A percentile compares a stretch with the other conserved stretches of the same genome.
These are phyloP conservation scores for Zygosaccharomyces pseudobailii DNA, from an alignment of 1,139 yeast genomes.

Conservation along the genomic window DNA sequence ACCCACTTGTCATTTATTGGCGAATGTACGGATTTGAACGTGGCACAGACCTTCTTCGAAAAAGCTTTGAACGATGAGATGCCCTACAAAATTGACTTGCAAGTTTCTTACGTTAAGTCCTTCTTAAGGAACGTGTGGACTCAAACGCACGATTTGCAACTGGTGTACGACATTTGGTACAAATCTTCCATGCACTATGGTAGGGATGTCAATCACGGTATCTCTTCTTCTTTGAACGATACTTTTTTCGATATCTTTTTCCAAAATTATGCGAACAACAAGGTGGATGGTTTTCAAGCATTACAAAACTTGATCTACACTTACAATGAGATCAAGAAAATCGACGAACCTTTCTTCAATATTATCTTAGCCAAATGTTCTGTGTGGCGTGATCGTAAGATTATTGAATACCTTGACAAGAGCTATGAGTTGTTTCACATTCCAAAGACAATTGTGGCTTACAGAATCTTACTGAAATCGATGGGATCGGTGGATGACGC, in stretches of 20 bases:
- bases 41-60: constrained; percentile 69
- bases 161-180: constrained; percentile 60
- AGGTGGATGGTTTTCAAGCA: constrained; percentile 51
- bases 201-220: constrained; percentile 58
- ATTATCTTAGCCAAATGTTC: constrained; percentile 65
- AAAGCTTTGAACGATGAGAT: constrained; percentile 61
- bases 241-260: constrained; percentile 67
- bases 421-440: constrained; percentile 58
- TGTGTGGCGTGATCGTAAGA: constrained; percentile 62
- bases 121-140: constrained; percentile 61
- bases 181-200: constrained; percentile 57
- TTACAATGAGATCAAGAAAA: constrained; percentile 52
- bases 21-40: constrained; percentile 64
- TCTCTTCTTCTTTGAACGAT: constrained; percentile 63
- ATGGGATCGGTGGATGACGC: constrained; percentile 57
- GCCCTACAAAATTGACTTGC: constrained; percentile 69
- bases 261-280: constrained; percentile 49
- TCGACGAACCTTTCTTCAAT: constrained; percentile 76
- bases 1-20: constrained; percentile 80
- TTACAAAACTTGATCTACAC: constrained; percentile 55
- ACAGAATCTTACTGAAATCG: constrained; percentile 72
- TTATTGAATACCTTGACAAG: constrained; percentile 59
- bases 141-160: constrained; percentile 52
- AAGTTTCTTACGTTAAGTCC: constrained; percentile 69
- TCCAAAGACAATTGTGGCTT: constrained; percentile 63